Conservation (phyloP, 148 eudicot genomes). For the Amaranthus cruentus region DNA sequence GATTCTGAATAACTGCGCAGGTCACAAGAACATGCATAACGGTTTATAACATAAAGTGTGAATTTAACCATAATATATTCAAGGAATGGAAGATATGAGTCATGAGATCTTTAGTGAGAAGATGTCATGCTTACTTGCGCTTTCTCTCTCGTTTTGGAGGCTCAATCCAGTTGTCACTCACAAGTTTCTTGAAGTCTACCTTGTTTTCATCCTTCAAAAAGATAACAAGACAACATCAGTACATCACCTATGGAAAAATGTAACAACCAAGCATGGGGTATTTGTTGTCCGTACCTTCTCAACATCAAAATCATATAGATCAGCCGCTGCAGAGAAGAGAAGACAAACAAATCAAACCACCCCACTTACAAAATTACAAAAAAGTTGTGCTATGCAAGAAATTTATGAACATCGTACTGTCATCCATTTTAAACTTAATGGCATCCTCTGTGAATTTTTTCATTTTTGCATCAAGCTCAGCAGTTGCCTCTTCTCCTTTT, state of each 20-base stretch:
- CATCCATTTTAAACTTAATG: constrained; percentile 96
- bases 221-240: constrained; percentile 14
- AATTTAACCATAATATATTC: no score
- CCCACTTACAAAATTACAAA: not conserved
- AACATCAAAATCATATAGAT: constrained; percentile 89
- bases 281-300: constrained; percentile 51
- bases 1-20: constrained; percentile 80
- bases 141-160: constrained; percentile 95
- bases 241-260: not conserved
- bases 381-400: not conserved
- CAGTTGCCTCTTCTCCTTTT: constrained; percentile 97
- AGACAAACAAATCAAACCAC: constrained; percentile 13
- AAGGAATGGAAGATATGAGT: not conserved
- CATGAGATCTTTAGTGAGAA: not conserved
- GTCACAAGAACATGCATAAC: constrained; percentile 11
- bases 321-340: constrained; percentile 65
- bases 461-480: constrained; percentile 99
- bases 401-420: constrained; percentile 48
- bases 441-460: constrained; percentile 99
- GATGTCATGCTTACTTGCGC: constrained; percentile 63
- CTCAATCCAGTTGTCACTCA: constrained; percentile 86
- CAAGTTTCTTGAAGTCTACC: constrained; percentile 87
- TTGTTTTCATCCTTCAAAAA: constrained; percentile 70
- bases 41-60: no score
- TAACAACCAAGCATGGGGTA: not conserved